Base-by-base conservation (phyloP, 108 stramenopile genomes). In the Skeletonema menzelii region DNA sequence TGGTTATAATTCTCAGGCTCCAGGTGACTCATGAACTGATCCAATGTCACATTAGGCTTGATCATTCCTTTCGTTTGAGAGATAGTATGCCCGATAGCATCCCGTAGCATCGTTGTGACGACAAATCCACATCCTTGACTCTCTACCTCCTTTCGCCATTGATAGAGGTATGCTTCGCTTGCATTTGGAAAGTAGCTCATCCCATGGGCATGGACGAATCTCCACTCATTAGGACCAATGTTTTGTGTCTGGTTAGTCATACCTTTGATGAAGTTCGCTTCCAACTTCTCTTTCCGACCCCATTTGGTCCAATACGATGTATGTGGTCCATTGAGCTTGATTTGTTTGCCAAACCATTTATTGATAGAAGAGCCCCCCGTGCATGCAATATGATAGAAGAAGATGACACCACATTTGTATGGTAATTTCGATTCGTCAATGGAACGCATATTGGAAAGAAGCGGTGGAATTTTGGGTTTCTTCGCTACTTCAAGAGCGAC, bases 131-230 rank as follows among this genome's bases (percentile, higher is more conserved):
- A 80, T 31, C 67, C 27, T 42, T 73, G 72, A 24, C 47, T 64
- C 24, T 82, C 80, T 10, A 82, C 73, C 3, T 57, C 59, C 31
- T 62, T 35, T 58, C 80, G 75, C 80, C 80, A 82, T 30, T 75
- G 27, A 34, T 70, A 67, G 19, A 82, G 42, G 28, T 71, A 63
- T 4, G 70, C 26, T 61, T 82, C 80, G 12, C 72, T 73, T 22
- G 65, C 65, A 56, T 82, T 82, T 5, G 73, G 73, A 49, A 69
- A 75, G 27, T 75, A 65, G 37, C 70, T 71, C 27, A 59, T 65
- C 22, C 80, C 80, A 53, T 82, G 80, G n/a, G 74, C 80, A 64
- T 82, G 80, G 17, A 74, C 80, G 26, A 82, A 60, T 56, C 63
- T 75, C 80, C 80, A 82, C 27, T 82, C 69, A 27, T 61, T 20